Evolutionary conservation across 257 asterid species (phyloP), one percentile per base, ranked within the genome.

Genomic region (Datura wrightii): DNA sequence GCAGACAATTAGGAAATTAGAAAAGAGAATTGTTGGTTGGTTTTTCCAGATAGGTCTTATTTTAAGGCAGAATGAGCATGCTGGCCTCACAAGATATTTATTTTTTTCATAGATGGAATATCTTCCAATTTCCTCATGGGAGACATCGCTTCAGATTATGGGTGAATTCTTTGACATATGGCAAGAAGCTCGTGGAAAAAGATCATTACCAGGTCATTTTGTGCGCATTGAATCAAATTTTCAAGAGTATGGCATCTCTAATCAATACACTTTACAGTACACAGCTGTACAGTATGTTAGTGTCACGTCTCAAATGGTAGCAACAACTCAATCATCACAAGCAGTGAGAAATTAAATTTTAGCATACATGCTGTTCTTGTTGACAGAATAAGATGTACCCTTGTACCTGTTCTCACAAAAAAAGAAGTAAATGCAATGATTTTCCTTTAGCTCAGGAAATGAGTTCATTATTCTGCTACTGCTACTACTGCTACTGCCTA

Each of bases 161-260:
- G 3, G 42, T 39, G 42, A 39, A 39, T 39, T 39, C 42, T 39
- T 39, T 3, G 97, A 96, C 74, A 87, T 93, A 39, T 94, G 96
- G 99, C 93, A 89, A 83, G 99, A 94, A 84, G 92, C 95, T 50
- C 92, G 94, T 34, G 84, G 91, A 4, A 96, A 93, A 88, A 90
- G 98, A 90, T 93, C 97, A 16, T 83, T 94, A 59, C 96, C 97
- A 1, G 98, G 99, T 86, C 99, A 96, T 89, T 94, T 96, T 63
- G 94, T 92, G 83, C 99, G 94, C 86, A 90, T 86, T 8, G 99
- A 93, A 79, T 97, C 98, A 2, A 65, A 39, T 88, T 96, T 94
- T 76, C 36, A 91, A 39, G 98, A 96, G 86, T 94, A 83, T 70
- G 96, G 97, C 84, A 97, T 96, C 15, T 44, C 88, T 0, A 98